Base-by-base conservation (phyloP, 1,284 basidiomycete species). In the Puccinia novopanici region DNA sequence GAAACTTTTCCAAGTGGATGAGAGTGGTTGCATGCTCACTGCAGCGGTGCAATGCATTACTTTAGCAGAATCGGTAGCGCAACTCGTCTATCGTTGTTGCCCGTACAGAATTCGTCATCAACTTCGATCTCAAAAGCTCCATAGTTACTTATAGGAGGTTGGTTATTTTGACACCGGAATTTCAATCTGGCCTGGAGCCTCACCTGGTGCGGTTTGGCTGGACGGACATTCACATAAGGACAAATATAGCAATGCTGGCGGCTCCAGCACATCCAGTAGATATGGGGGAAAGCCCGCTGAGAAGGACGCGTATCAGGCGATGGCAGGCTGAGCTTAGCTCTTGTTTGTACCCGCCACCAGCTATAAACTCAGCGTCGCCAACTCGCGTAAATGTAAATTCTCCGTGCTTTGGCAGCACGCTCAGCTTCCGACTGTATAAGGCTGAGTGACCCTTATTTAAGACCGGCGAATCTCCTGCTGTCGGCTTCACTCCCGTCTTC, bases 271-370 rank as follows among this genome's bases (percentile, higher is more conserved):
- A 17, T 6, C 61, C 61, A 34, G 30, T 13, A 37, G 27, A 30
- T 6, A 61, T 17, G 10, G 30, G 30, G 24, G 34, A 63, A 19
- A 40, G 30, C 40, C 61, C 13, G 17, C 30, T 37, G 15, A 61
- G 30, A 19, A 13, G 34, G 8, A 19, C 40, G 22, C 30, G 19
- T 13, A 17, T n/a, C 22, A 54, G 52, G 15, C 22, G 15, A 2
- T 54, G 52, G 52, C 22, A n/a, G 15, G 10, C 15, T 34, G 17
- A 37, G 59, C 59, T 63, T 6, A 63, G 37, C 61, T 22, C 12
- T 63, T 63, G 34, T 63, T 63, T 63, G 37, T 63, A 63, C 37
- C 27, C 59, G 59, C 59, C 30, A 17, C 34, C n/a, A n/a, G n/a
- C 30, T 19, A 17, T 40, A n/a, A 40, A 19, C 61, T 63, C 61